Evolutionary conservation across 768 basidiomycete genomes (phyloP).

Genomic region (Amanita jacksonii): DNA sequence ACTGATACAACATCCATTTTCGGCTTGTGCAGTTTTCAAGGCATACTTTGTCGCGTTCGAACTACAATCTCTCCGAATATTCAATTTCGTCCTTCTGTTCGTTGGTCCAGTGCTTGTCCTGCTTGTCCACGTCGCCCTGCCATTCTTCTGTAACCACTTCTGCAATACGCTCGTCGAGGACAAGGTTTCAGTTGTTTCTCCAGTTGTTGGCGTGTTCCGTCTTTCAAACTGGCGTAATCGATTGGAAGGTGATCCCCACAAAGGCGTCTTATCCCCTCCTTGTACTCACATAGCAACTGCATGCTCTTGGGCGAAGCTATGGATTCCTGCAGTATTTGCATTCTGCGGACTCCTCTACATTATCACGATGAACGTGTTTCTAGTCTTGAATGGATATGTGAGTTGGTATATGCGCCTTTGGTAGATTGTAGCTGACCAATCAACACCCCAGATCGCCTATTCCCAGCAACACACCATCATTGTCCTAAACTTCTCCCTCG

Average conservation of each 20-base stretch:
- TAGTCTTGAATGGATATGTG: constrained; percentile 42
- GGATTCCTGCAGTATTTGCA: constrained; percentile 7
- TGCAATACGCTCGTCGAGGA: constrained; percentile 3
- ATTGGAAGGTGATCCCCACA: neutral
- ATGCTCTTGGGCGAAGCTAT: constrained; percentile 4
- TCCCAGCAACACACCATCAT: constrained; percentile 45
- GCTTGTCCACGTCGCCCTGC: constrained; percentile 24
- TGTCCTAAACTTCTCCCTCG: constrained; percentile 35
- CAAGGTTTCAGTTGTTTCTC: constrained; percentile 7
- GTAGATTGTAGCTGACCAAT: constrained; percentile 34
- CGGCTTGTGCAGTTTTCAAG: constrained; percentile 8
- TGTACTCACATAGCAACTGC: neutral
- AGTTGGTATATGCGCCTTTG: constrained; percentile 25
- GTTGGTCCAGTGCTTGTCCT: constrained; percentile 47
- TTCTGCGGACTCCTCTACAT: neutral
- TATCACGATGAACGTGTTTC: neutral
- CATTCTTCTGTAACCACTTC: constrained; percentile 12
- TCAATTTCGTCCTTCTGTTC: constrained; percentile 54
- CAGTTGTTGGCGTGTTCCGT: neutral
- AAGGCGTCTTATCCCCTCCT: neutral
- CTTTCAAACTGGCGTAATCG: neutral
- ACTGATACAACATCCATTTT: neutral
- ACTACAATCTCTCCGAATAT: constrained; percentile 36
- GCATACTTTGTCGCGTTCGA: constrained; percentile 42
- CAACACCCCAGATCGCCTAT: constrained; percentile 50